Evolutionary conservation across 208 protist genomes (phyloP), one percentile per base, ranked within the genome.

Genomic region (Trypanosomatidae sp.): DNA sequence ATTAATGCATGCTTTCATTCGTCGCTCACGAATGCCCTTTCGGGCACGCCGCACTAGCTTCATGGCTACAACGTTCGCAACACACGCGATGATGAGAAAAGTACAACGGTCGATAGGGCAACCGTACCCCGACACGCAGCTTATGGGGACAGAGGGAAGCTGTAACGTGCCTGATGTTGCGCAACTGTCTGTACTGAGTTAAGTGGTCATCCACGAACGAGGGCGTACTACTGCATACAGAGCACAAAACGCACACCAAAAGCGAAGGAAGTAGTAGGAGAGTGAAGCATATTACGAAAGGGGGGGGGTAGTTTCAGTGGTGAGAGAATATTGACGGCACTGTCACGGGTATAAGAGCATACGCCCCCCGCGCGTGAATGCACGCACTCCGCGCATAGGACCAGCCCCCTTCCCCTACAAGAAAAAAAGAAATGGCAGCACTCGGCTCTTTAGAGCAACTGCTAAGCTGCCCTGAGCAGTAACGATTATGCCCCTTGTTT

Each of bases 1-100:
- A 64, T 89, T 93, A 58, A 94, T 81, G 79, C 90, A 97, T 49
- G 84, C 89, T 76, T 90, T 92, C 92, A 97, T 97, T 25, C 90
- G 88, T 39, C 92, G 82, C 74, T 97, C 90, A 22, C 84, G 84
- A 70, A 97, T 93, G 73, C 89, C 94, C 83, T 97, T 97, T 22
- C 92, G 80, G 39, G 92, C 92, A 30, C 92, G 81, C 4, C 92
- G 81, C 22, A 97, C 92, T 3, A 97, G 79, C 77, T 93, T 97
- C 92, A 97, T 96, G 70, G 73, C 60, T 67, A 58, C 47, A 44
- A 46, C 30, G 49, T 39, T 30, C 2, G 22, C 19, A 30, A 44
- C 30, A 43, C 30, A 56, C 19, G 30, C 46, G 19, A 3, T 43
- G 36, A 12, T 56, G 19, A 56, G 6, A 13, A 28, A n/a, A 15